A percentile compares a stretch with the other conserved stretches of the same genome.
phyloP scores from a whole-genome alignment of 805 yeast genomes.

The Ogataea nitratoaversa region DNA sequence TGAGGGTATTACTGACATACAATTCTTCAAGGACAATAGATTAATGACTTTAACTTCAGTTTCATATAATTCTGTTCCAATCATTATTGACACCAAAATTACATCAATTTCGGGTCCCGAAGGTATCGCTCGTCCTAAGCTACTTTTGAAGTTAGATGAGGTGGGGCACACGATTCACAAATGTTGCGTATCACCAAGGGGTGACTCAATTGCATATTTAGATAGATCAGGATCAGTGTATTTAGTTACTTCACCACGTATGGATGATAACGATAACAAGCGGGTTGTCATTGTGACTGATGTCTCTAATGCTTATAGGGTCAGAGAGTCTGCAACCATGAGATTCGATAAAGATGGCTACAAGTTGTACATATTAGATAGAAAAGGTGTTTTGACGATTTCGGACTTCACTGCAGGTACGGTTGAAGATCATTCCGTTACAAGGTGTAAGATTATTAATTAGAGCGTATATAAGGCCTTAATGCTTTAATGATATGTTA shows the following conservation, averaged over 20 bases:
- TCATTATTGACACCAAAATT: conserved; percentile 61
- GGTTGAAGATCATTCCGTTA: conserved; percentile 64
- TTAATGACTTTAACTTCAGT: conserved; percentile 51
- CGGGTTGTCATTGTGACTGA: conserved; percentile 69
- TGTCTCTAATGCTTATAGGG: conserved; percentile 69
- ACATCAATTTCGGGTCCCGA: conserved; percentile 37
- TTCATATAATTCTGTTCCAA: conserved; percentile 63
- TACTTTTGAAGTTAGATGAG: conserved; percentile 65
- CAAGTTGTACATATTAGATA: conserved; percentile 66
- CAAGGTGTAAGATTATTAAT: conserved; percentile 58
- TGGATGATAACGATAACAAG: conserved; percentile 51
- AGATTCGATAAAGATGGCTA: conserved; percentile 80
- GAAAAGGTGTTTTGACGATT: conserved; percentile 74
- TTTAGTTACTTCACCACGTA: conserved; percentile 57
- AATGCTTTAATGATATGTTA: no score
- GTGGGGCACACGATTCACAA: conserved; percentile 76
- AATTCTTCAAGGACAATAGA: conserved; percentile 65
- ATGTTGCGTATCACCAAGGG: conserved; percentile 75
- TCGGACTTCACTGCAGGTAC: conserved; percentile 87
- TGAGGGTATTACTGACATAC: conserved; percentile 84
- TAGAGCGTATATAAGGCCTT: conserved; percentile 10
- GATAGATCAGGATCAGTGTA: conserved; percentile 76
- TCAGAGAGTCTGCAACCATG: conserved; percentile 73
- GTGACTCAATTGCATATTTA: conserved; percentile 78
- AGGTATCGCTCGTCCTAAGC: conserved; percentile 53